A percentile compares a stretch with the other conserved stretches of the same genome.
These are phyloP conservation scores for Sistotremastrum niveocremeum DNA, from an alignment of 768 basidiomycete genomes.

Conservation along the genomic window DNA sequence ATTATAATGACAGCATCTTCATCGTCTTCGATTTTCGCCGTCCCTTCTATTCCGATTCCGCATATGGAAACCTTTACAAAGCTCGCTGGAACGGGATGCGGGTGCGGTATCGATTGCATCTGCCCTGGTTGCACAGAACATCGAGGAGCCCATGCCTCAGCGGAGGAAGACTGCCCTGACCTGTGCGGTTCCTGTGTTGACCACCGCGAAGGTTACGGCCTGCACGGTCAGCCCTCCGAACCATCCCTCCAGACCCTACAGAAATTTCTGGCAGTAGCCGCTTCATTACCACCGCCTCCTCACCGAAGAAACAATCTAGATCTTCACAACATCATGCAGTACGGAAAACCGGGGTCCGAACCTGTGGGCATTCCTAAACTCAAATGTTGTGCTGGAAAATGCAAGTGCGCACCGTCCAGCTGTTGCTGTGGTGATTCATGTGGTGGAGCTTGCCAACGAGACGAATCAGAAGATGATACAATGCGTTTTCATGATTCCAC, in stretches of 20 bases:
- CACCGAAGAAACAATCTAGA: conserved; percentile 30
- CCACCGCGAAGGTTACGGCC: conserved; percentile 27
- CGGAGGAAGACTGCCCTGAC: conserved; percentile 26
- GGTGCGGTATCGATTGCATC: conserved; percentile 52
- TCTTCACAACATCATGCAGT: conserved; percentile 36
- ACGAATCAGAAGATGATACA: no score
- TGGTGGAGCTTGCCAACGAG: conserved; percentile 30
- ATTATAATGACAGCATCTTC: conserved; percentile 20
- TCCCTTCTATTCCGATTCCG: conserved; percentile 46
- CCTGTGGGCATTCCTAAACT: conserved; percentile 48
- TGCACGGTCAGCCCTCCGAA: conserved; percentile 20
- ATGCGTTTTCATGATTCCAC: no score
- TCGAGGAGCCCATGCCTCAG: conserved; percentile 36
- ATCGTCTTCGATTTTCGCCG: conserved; percentile 13
- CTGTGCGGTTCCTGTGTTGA: conserved; percentile 54
- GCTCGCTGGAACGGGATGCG: conserved; percentile 56
- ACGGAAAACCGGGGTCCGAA: conserved; percentile 31
- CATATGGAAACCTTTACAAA: conserved; percentile 45
- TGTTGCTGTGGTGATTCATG: conserved; percentile 50
- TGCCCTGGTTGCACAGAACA: conserved; percentile 68
- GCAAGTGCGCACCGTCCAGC: conserved; percentile 37
- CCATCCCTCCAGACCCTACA: conserved; percentile 17
- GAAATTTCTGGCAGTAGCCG: conserved; percentile 58
- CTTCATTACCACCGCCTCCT: conserved; percentile 53
- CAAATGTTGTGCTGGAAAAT: conserved; percentile 51